Percentiles rank a stretch among this genome's conserved stretches.
Evolutionary conservation across 495 filamentous ascomycete genomes (phyloP).

Genomic region (Podospora didyma): DNA sequence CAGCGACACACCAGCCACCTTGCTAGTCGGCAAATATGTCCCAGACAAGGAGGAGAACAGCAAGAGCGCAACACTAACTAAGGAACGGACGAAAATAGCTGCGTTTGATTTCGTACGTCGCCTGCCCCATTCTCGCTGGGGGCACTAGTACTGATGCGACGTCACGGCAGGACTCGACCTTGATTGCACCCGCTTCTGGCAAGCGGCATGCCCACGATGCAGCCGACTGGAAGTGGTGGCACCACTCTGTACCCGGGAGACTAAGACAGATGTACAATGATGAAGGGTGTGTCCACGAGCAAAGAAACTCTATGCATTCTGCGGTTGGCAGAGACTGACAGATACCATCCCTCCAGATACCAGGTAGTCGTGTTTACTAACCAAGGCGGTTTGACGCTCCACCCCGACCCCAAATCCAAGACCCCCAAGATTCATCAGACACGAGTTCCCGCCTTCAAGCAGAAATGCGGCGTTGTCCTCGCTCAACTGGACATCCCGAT

Average conservation of each 20-base stretch:
- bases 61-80: slow-evolving; percentile 21
- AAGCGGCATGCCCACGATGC: slow-evolving; percentile 68
- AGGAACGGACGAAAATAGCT: slow-evolving; percentile 65
- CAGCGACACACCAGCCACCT: slow-evolving; percentile 42
- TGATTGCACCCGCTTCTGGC: slow-evolving; percentile 76
- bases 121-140: background rate
- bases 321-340: slow-evolving; percentile 1
- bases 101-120: slow-evolving; percentile 80
- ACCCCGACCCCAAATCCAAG: slow-evolving; percentile 61
- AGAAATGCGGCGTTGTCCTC: slow-evolving; percentile 66
- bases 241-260: slow-evolving; percentile 60
- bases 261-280: slow-evolving; percentile 59
- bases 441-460: slow-evolving; percentile 72
- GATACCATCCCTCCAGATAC: slow-evolving; percentile 53
- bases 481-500: slow-evolving; percentile 70
- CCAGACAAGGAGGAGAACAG: slow-evolving; percentile 28
- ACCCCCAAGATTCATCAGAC: slow-evolving; percentile 56
- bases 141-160: slow-evolving; percentile 22
- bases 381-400: slow-evolving; percentile 74
- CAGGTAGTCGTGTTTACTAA: slow-evolving; percentile 79
- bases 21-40: slow-evolving; percentile 73
- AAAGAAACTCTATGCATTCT: background rate
- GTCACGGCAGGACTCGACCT: slow-evolving; percentile 68
- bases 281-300: slow-evolving; percentile 56
- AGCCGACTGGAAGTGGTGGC: slow-evolving; percentile 95